Evolutionary conservation across 2,329 filamentous ascomycete genomes (phyloP).

Genomic region (Coniochaeta pulveracea): DNA sequence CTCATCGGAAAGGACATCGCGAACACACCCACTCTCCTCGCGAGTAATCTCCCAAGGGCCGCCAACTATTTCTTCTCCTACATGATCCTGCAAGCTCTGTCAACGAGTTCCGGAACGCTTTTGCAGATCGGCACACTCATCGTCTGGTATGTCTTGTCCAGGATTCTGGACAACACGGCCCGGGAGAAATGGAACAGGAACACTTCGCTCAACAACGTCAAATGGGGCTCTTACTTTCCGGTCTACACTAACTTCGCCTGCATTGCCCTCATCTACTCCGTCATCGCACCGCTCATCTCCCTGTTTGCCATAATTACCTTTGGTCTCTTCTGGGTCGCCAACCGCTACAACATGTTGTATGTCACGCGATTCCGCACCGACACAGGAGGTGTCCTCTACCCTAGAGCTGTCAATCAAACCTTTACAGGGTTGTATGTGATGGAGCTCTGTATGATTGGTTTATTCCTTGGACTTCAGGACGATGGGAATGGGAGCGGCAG

Average conservation of each 20-base stretch:
- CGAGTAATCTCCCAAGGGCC: conserved; percentile 68
- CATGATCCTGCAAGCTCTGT: conserved; percentile 89
- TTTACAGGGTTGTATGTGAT: conserved; percentile 94
- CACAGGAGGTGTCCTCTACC: conserved; percentile 86
- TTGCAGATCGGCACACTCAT: conserved; percentile 72
- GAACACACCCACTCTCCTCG: conserved; percentile 61
- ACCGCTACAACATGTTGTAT: conserved; percentile 95
- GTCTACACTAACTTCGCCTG: conserved; percentile 95
- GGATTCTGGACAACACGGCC: conserved; percentile 71
- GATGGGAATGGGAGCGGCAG: conserved; percentile 34
- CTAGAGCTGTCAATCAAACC: conserved; percentile 85
- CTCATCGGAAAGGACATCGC: conserved; percentile 44
- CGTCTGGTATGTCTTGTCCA: conserved; percentile 72
- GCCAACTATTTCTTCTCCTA: conserved; percentile 99
- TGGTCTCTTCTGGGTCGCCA: conserved; percentile 80
- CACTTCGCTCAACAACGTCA: conserved; percentile 63
- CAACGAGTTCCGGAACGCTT: conserved; percentile 79
- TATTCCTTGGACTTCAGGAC: conserved; percentile 72
- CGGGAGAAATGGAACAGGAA: conserved; percentile 78
- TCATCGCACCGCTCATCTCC: conserved; percentile 82
- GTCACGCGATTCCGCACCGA: conserved; percentile 83
- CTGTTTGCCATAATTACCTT: conserved; percentile 93
- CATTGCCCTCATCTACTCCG: conserved; percentile 79
- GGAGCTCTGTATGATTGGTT: conserved; percentile 78
- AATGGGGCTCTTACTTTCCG: conserved; percentile 91